Percentiles rank a stretch among this genome's conserved stretches.
These are phyloP conservation scores for Mycena haematopus DNA, from an alignment of 768 basidiomycete species.

Conservation along the genomic window DNA sequence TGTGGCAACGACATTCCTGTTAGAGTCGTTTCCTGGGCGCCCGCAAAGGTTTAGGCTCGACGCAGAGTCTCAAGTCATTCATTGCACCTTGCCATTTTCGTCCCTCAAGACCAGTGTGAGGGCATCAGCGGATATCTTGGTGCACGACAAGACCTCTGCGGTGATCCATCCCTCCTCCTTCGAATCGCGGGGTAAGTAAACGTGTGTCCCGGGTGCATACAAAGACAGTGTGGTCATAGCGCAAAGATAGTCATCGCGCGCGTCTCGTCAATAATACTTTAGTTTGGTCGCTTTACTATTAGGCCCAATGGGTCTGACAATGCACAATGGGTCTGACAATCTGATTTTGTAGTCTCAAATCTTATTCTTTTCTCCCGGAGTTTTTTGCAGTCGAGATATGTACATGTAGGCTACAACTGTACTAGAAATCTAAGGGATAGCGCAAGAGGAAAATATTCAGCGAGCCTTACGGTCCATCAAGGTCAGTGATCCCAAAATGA, in stretches of 20 bases:
- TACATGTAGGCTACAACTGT: no score
- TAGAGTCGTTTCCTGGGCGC: constrained; percentile 71
- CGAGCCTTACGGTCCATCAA: no score
- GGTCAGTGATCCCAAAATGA: no score
- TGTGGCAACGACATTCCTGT: constrained; percentile 85
- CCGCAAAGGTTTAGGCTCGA: constrained; percentile 3
- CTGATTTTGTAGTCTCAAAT: no score
- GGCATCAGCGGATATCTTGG: constrained; percentile 65
- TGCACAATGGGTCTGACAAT: no score
- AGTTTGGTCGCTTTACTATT: not conserved
- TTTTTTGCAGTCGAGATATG: no score
- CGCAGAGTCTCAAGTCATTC: not conserved
- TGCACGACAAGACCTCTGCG: constrained; percentile 73
- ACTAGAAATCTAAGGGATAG: no score
- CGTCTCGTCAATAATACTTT: constrained; percentile 11
- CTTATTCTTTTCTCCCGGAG: no score
- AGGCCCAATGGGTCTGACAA: no score
- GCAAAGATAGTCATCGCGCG: constrained; percentile 22
- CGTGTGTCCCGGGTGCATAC: constrained; percentile 86
- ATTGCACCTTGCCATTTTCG: constrained; percentile 81
- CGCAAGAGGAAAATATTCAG: no score
- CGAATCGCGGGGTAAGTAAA: constrained; percentile 87
- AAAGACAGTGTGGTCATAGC: constrained; percentile 44
- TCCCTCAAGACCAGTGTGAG: constrained; percentile 86
- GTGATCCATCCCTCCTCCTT: constrained; percentile 94